Percentiles rank a stretch among this genome's conserved stretches.
These are phyloP conservation scores for Graphilbum fragrans DNA, from an alignment of 2,329 filamentous ascomycete genomes.

Conservation along the genomic window DNA sequence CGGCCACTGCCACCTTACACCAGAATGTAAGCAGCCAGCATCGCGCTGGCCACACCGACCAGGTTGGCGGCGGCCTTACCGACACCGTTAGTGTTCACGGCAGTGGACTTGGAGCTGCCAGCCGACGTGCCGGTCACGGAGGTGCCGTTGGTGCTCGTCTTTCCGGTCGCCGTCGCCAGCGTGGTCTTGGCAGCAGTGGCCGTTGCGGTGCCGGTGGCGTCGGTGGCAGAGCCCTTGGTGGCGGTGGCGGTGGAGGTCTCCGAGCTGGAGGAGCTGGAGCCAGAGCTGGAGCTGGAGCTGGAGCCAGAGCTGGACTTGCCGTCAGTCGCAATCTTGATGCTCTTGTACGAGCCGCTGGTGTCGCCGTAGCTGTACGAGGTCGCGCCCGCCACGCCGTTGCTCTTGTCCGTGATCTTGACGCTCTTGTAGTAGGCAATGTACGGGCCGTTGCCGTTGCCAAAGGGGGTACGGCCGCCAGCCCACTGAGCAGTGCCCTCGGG, in stretches of 20 bases:
- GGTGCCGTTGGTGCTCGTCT: slow-evolving; percentile 1
- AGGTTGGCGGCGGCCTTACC: slow-evolving; percentile 11
- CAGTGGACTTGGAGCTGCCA: too few species aligned
- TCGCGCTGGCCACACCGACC: slow-evolving; percentile 13
- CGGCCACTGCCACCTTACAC: slow-evolving; percentile 9
- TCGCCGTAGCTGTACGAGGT: slow-evolving; percentile 41
- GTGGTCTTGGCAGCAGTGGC: slow-evolving; percentile 12
- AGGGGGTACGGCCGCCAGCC: slow-evolving; percentile 50
- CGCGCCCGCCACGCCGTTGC: slow-evolving; percentile 33
- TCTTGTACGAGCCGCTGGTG: slow-evolving; percentile 33
- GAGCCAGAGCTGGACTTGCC: slow-evolving; percentile 10
- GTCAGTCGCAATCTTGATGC: slow-evolving; percentile 36
- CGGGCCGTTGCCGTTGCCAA: slow-evolving; percentile 35
- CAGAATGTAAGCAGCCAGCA: slow-evolving; percentile 13
- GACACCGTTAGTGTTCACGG: slow-evolving; percentile 14
- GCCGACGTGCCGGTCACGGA: background rate
- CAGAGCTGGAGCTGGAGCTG: slow-evolving; percentile 10
- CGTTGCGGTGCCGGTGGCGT: slow-evolving; percentile 4
- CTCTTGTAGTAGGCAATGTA: slow-evolving; percentile 46
- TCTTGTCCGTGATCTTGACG: slow-evolving; percentile 41
- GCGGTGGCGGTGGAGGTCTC: slow-evolving; percentile 11
- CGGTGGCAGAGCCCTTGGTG: slow-evolving; percentile 9
- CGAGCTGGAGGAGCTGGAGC: slow-evolving; percentile 16
- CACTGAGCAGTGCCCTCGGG: slow-evolving; percentile 50
- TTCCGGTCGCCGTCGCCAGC: slow-evolving; percentile 1